Conservation (phyloP, 306 rosid genomes). For the Sesbania bispinosa region DNA sequence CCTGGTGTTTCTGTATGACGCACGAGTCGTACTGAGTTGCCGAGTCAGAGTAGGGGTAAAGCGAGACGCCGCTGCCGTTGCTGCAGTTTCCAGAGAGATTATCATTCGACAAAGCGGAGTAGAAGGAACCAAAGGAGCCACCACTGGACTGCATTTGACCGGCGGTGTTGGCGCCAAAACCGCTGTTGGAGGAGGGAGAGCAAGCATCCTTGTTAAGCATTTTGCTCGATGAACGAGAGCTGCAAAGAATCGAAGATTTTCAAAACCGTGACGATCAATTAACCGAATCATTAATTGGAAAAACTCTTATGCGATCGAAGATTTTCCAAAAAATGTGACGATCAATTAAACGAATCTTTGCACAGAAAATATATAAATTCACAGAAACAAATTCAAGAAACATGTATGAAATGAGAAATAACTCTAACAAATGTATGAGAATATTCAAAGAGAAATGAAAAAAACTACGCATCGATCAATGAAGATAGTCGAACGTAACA, state of each 20-base stretch:
- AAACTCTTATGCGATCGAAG: too few relatives aligned
- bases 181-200: conserved; percentile 37
- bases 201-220: conserved; percentile 52
- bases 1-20: conserved; percentile 73
- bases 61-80: conserved; percentile 21
- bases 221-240: conserved; percentile 15
- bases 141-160: conserved; percentile 34
- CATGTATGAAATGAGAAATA: not conserved
- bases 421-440: not conserved
- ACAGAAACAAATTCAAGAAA: conserved; percentile 19
- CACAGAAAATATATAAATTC: not conserved
- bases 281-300: not conserved
- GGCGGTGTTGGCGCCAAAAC: conserved; percentile 28
- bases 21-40: conserved; percentile 42
- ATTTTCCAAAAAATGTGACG: not conserved
- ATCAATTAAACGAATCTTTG: not conserved
- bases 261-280: not conserved
- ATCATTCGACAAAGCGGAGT: conserved; percentile 44
- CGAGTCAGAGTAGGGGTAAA: conserved; percentile 35
- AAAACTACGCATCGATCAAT: not conserved
- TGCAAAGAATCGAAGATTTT: not conserved
- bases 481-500: not conserved
- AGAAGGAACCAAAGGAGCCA: conserved; percentile 34
- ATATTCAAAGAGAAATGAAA: not conserved
- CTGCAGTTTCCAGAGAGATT: conserved; percentile 24